phyloP scores from a whole-genome alignment of 2,329 filamentous ascomycete species.

The Grosmannia penicillata region DNA sequence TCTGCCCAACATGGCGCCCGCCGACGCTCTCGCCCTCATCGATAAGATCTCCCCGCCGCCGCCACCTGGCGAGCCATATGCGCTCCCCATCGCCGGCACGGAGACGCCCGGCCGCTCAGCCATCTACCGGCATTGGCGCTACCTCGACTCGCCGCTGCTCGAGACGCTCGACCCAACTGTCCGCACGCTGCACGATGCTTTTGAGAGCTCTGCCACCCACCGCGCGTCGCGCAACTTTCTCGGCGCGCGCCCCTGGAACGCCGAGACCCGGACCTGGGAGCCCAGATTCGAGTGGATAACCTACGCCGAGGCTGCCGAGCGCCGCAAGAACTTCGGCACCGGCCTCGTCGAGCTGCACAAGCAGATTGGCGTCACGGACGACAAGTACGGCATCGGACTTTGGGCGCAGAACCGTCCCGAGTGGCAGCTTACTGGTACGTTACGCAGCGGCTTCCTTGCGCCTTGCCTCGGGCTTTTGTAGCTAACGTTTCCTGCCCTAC shows the following conservation, averaged over 20 bases:
- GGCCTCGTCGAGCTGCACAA: constrained; percentile 74
- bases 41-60: constrained; percentile 46
- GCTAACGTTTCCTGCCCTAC: not conserved
- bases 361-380: constrained; percentile 48
- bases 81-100: constrained; percentile 60
- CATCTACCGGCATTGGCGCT: constrained; percentile 74
- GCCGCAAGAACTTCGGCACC: constrained; percentile 71
- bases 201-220: constrained; percentile 52
- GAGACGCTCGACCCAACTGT: constrained; percentile 56
- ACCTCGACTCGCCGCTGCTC: constrained; percentile 55
- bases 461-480: not conserved
- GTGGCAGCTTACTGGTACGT: constrained; percentile 67
- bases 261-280: constrained; percentile 54
- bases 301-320: constrained; percentile 63
- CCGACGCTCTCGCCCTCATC: constrained; percentile 25
- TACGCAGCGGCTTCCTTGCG: not conserved
- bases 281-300: constrained; percentile 71
- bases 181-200: constrained; percentile 64
- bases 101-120: constrained; percentile 56
- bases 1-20: constrained; percentile 17
- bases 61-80: constrained; percentile 63
- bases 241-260: constrained; percentile 68
- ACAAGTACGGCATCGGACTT: constrained; percentile 61
- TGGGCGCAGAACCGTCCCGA: constrained; percentile 83
- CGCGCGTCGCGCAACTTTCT: constrained; percentile 58